phyloP scores from a whole-genome alignment of 2,329 filamentous ascomycete genomes.

The Sporothrix dimorphospora region DNA sequence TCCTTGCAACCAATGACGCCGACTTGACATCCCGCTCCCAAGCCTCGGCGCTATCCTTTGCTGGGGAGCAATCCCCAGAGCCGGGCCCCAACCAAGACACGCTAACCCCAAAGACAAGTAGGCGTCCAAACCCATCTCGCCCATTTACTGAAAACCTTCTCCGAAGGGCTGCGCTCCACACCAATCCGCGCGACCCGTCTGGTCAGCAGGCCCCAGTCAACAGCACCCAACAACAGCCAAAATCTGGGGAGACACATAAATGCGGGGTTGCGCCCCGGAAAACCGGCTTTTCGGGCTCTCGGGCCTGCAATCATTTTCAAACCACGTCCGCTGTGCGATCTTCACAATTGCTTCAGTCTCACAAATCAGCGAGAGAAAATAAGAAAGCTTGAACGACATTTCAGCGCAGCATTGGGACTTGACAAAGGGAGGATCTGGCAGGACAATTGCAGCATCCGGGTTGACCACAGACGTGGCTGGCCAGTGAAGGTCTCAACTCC shows the following conservation, averaged over 20 bases:
- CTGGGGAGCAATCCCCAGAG: not conserved
- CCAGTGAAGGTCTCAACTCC: not conserved
- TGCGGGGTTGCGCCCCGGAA: conserved; percentile 24
- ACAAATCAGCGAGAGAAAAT: not conserved
- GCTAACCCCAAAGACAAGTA: not conserved
- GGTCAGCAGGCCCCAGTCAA: not conserved
- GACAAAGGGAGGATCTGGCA: not conserved
- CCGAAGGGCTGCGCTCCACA: not conserved
- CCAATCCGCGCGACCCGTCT: not conserved
- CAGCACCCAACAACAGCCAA: not conserved
- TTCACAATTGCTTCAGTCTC: conserved; percentile 1
- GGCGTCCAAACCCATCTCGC: not conserved
- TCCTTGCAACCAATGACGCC: not conserved
- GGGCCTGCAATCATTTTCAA: not conserved
- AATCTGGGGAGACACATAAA: conserved; percentile 22
- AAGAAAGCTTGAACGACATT: not conserved
- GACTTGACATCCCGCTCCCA: not conserved
- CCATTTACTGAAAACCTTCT: conserved; percentile 3
- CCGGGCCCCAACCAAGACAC: not conserved
- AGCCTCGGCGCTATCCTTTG: not conserved
- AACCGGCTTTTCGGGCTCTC: conserved; percentile 23
- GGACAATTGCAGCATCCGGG: not conserved
- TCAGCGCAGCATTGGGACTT: not conserved
- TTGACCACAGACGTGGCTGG: not conserved
- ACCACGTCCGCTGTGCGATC: not conserved